Conservation (phyloP, 129 eudicot genomes). For the Calendula officinalis region DNA sequence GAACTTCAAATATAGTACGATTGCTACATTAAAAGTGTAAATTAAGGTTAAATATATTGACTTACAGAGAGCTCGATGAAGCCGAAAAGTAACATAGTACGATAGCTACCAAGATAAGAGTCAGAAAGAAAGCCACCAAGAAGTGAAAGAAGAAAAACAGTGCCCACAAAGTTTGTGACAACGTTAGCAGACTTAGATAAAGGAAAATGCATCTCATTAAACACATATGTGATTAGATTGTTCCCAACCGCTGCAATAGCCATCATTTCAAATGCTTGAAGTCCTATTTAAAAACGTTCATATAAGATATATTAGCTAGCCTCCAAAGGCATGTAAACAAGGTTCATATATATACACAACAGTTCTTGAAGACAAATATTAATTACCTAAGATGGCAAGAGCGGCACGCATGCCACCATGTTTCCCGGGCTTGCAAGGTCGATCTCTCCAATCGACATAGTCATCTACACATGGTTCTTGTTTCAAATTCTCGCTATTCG, state of each 20-base stretch:
- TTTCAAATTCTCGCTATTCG: constrained; percentile 29
- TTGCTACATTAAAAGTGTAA: not conserved
- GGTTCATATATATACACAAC: too few species aligned
- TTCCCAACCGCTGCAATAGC: constrained; percentile 98
- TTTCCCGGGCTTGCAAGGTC: constrained; percentile 54
- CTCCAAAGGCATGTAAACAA: not conserved
- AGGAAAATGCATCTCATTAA: constrained; percentile 89
- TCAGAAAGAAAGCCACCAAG: constrained; percentile 92
- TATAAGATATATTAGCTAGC: not conserved
- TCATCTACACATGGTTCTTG: constrained; percentile 17
- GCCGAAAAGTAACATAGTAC: constrained; percentile 96
- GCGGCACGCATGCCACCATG: constrained; percentile 97
- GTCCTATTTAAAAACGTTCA: constrained; percentile 44
- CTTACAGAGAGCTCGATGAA: constrained; percentile 90
- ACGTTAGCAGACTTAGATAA: constrained; percentile 78
- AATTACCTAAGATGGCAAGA: constrained; percentile 71
- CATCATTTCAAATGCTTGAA: constrained; percentile 93
- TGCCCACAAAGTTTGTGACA: constrained; percentile 88
- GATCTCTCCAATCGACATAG: constrained; percentile 80
- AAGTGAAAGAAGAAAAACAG: constrained; percentile 75
- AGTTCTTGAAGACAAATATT: not conserved
- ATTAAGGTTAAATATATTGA: not conserved
- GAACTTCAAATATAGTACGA: too few species aligned
- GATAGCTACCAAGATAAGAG: constrained; percentile 84
- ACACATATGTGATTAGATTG: constrained; percentile 81